A percentile compares a stretch with the other conserved stretches of the same genome.
Evolutionary conservation across 331 rosid genomes (phyloP).

Genomic region (Spiraea crenata): DNA sequence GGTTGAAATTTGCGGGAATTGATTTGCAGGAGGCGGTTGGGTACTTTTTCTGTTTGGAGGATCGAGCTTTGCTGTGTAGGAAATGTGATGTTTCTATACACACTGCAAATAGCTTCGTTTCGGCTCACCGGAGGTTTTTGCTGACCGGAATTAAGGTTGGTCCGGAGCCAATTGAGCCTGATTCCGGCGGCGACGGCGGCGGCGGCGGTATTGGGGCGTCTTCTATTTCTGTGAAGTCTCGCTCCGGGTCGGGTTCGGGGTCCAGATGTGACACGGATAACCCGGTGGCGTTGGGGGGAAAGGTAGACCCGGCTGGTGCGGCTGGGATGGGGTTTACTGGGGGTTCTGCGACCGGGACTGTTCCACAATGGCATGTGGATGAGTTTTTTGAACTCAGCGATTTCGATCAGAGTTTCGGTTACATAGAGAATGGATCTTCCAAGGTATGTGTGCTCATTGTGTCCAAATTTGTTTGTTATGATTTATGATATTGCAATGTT

Average conservation of each 20-base stretch:
- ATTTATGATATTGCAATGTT: neutral
- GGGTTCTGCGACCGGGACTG: conserved; percentile 57
- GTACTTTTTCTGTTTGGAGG: conserved; percentile 94
- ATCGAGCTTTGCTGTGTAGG: conserved; percentile 89
- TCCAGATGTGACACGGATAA: conserved; percentile 40
- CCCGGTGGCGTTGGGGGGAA: conserved; percentile 44
- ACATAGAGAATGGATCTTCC: conserved; percentile 68
- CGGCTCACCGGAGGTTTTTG: conserved; percentile 75
- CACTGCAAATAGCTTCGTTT: conserved; percentile 61
- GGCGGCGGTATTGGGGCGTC: conserved; percentile 38
- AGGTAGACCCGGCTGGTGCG: conserved; percentile 34
- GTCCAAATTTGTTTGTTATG: too few species aligned
- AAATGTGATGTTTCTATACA: conserved; percentile 80
- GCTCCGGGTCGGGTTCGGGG: conserved; percentile 43
- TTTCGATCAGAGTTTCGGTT: conserved; percentile 53
- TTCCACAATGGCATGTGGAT: conserved; percentile 69
- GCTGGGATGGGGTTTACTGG: conserved; percentile 46
- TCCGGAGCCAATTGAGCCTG: conserved; percentile 54
- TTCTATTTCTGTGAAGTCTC: conserved; percentile 45
- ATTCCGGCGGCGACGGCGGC: conserved; percentile 1
- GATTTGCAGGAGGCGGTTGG: conserved; percentile 75
- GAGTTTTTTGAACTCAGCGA: conserved; percentile 65
- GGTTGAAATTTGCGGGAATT: neutral
- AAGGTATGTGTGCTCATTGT: conserved; percentile 49
- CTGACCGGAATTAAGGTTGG: conserved; percentile 79